Evolutionary conservation across 1,139 yeast species (phyloP), one percentile per base, ranked within the genome.

Genomic region (Suhomyces kunorum): DNA sequence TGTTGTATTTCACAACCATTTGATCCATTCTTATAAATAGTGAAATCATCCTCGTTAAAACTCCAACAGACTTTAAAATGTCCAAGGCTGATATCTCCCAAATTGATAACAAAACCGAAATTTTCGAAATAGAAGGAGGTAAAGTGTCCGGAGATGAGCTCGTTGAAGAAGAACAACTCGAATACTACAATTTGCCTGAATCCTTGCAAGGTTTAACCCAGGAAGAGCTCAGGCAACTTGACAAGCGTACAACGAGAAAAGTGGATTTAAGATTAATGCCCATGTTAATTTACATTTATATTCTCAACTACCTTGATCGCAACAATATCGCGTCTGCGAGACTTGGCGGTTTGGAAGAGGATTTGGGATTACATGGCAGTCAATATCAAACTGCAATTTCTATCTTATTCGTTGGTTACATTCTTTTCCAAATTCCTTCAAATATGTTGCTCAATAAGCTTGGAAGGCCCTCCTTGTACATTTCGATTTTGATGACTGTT

Each of bases 321-420:
- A 76, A 78, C 47, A 79, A 78, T 52, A 77, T 81, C 49, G 83
- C 83, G 2, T 73, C 77, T 51, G 86, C 86, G 0, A 66, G 81
- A 47, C 66, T 80, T 19, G 83, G 79, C 41, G 83, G 82, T 5
- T 56, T 81, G 32, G 78, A 71, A 45, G 65, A 61, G 12, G 85
- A 80, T 46, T 57, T 80, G 40, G 63, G 68, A 2, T 64, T 81
- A 40, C 48, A 56, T 3, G 77, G 80, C 2, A 59, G 64, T 34
- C 75, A 80, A 53, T 80, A 76, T 55, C 79, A 79, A 54, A 76
- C 79, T 5, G 67, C 76, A 53, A 71, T 79, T 47, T 72, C 82
- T 17, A 71, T 81, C 41, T 66, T 81, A 37, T 81, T 78, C 48
- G 81, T 80, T 20, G 83, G 84, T 41, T 81, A 81, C 55, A 77